Conservation (phyloP, 345 rosid genomes). For the Brassica nigra region DNA sequence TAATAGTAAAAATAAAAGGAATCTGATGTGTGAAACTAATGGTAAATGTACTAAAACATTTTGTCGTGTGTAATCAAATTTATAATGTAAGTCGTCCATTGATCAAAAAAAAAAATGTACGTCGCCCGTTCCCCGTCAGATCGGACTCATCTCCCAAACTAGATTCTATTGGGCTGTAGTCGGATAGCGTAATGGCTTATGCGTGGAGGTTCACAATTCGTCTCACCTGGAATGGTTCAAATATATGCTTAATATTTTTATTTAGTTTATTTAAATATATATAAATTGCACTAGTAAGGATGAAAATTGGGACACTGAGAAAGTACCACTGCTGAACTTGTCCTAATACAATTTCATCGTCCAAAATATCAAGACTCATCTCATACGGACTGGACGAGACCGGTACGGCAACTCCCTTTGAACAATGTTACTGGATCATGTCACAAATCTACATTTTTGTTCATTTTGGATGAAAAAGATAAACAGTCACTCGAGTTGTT, state of each 20-base stretch:
- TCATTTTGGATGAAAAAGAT: background rate
- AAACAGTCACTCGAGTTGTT: background rate
- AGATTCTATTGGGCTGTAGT: background rate
- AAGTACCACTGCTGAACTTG: background rate
- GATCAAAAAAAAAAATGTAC: background rate
- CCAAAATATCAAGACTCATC: background rate
- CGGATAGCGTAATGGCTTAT: background rate
- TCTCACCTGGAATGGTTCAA: background rate
- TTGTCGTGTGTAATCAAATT: background rate
- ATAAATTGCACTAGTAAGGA: background rate
- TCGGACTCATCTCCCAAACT: background rate
- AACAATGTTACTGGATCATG: background rate
- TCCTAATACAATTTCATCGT: background rate
- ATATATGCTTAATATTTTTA: background rate
- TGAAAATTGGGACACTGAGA: background rate
- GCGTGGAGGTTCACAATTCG: background rate
- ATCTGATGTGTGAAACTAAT: background rate
- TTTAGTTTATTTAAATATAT: background rate
- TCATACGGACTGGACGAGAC: background rate
- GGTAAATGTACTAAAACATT: background rate
- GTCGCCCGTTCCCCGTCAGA: background rate
- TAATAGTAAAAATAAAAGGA: background rate
- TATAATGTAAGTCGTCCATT: background rate
- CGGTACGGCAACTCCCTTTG: background rate
- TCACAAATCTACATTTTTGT: background rate